A percentile compares a stretch with the other conserved stretches of the same genome.
Conservation (phyloP, 2,329 filamentous ascomycete species). For the Colletotrichum plurivorum region DNA sequence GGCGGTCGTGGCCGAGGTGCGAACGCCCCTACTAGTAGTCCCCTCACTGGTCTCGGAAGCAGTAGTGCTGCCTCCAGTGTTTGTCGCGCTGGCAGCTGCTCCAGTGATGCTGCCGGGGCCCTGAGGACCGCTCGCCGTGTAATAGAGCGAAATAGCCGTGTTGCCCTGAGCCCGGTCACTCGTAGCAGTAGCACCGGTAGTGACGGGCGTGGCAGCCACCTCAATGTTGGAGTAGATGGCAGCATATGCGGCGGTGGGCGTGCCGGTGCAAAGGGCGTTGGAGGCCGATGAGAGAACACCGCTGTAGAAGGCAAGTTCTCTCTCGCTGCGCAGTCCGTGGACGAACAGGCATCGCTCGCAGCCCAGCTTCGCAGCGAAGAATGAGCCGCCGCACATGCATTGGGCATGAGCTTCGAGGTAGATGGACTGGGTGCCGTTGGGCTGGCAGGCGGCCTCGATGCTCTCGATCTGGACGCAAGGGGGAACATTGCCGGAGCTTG, state of each 20-base stretch:
- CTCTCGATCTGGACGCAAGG: conserved; percentile 49
- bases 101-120: conserved; percentile 60
- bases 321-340: conserved; percentile 56
- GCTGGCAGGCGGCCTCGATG: conserved; percentile 49
- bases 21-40: not conserved
- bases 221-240: conserved; percentile 51
- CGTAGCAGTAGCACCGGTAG: conserved; percentile 48
- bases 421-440: conserved; percentile 46
- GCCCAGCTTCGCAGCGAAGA: conserved; percentile 58
- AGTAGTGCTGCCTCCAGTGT: conserved; percentile 40
- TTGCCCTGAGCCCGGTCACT: conserved; percentile 52
- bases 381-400: conserved; percentile 54
- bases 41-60: not conserved
- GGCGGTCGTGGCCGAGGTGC: conserved; percentile 7
- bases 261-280: conserved; percentile 53
- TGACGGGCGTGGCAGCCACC: conserved; percentile 46
- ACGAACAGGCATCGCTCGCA: conserved; percentile 58
- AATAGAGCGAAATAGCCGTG: conserved; percentile 59
- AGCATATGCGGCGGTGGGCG: conserved; percentile 53
- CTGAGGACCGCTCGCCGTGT: conserved; percentile 54
- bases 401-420: conserved; percentile 43
- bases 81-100: conserved; percentile 53
- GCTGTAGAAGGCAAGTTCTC: conserved; percentile 51
- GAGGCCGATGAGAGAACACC: conserved; percentile 53
- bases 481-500: conserved; percentile 36